These are phyloP conservation scores for Kluyveromyces sp. DNA, from an alignment of 1,139 yeast genomes.

Conservation along the genomic window DNA sequence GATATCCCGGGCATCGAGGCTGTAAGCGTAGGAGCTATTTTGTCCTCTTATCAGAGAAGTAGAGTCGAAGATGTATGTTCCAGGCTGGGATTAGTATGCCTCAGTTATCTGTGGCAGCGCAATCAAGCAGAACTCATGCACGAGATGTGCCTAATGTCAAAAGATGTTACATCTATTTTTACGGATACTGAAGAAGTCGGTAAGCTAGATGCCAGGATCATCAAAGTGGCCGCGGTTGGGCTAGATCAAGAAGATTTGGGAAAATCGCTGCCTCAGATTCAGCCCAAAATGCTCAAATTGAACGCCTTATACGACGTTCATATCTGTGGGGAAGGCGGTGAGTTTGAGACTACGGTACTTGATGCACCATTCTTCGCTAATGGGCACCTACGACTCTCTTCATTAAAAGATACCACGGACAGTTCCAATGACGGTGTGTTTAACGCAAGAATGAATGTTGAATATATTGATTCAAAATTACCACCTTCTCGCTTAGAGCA, in stretches of 20 bases:
- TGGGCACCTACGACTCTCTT: constrained; percentile 41
- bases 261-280: constrained; percentile 52
- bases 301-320: constrained; percentile 73
- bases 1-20: constrained; percentile 71
- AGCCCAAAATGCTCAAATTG: constrained; percentile 51
- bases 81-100: constrained; percentile 56
- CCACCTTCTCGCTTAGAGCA: constrained; percentile 21
- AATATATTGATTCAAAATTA: constrained; percentile 34
- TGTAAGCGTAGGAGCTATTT: constrained; percentile 91
- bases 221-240: constrained; percentile 93
- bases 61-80: constrained; percentile 87
- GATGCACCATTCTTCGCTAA: constrained; percentile 80
- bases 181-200: constrained; percentile 27
- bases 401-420: constrained; percentile 40
- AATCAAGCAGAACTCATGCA: constrained; percentile 70
- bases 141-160: constrained; percentile 57
- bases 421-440: constrained; percentile 56
- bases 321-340: constrained; percentile 98
- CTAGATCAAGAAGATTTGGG: constrained; percentile 62
- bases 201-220: constrained; percentile 72
- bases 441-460: constrained; percentile 44
- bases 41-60: constrained; percentile 87
- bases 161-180: constrained; percentile 5
- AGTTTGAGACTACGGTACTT: constrained; percentile 84
- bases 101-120: constrained; percentile 86